Base-by-base conservation (phyloP, 768 basidiomycete species). In the Amanita thiersii region DNA sequence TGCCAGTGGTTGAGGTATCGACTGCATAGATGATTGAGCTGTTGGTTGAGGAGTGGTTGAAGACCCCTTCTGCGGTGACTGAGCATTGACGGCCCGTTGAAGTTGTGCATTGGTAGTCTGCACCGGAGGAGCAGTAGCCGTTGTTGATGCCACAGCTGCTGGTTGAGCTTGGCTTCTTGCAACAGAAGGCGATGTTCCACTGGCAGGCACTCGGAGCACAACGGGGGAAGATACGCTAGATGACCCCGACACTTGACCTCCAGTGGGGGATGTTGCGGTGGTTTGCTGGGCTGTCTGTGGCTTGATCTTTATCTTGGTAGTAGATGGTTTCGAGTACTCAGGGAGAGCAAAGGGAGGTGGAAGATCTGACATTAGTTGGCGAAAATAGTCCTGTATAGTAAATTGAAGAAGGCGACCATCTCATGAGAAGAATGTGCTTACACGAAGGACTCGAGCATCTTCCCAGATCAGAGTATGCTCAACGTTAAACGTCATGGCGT, bases 401-500 rank as follows among this genome's bases (percentile, higher is more conserved):
- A 43, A 46, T 8, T 14, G 34, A 28, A 34, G 37, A 34, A 40
- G 52, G 46, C 37, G 15, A 21, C 33, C 17, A 4, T 37, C 29
- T 33, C 10, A 40, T 28, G 44, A 35, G 43, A 19, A 20, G 28
- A 42, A 30, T 35, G 4, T 37, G 62, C 71, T 25, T 57, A 86
- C 87, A 52, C 78, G 69, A 18, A 91, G 71, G 2, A 65, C 58
- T 14, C 70, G 55, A 14, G 88, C 86, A 51, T 88, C 86, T 50
- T 86, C 78, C 81, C 85, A 90, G 20, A 91, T 86, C 42, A 62
- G 72, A 19, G 83, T 87, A 53, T 84, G 79, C 20, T 94, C 91
- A 53, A 77, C 79, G 51, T 97, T 97, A 63, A 92, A 97, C 44
- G 73, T 62, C 57, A 88, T 69, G 7, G 91, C 93, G 56, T 97